A percentile compares a stretch with the other conserved stretches of the same genome.
Conservation (phyloP, 2,329 filamentous ascomycete genomes). For the Fusarium oligoseptatum region DNA sequence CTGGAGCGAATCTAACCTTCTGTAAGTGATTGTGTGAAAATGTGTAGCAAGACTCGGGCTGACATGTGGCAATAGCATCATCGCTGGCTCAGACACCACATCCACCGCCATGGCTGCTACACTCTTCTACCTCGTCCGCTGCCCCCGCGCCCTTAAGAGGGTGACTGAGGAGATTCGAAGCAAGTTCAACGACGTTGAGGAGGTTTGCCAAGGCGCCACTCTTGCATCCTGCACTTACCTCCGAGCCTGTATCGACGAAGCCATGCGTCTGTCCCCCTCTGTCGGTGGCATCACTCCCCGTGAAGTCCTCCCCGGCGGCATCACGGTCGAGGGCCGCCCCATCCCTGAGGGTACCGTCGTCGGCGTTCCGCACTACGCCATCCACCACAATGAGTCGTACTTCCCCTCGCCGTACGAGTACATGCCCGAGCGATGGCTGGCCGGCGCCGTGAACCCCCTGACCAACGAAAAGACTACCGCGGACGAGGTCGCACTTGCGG, state of each 20-base stretch:
- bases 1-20: conserved; percentile 77
- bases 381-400: conserved; percentile 76
- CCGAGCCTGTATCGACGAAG: conserved; percentile 74
- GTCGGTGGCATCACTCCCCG: conserved; percentile 72
- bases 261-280: conserved; percentile 73
- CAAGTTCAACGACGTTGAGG: conserved; percentile 65
- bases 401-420: conserved; percentile 71
- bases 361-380: conserved; percentile 75
- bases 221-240: conserved; percentile 69
- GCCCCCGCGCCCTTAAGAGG: conserved; percentile 60
- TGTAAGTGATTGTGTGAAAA: conserved; percentile 56
- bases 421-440: conserved; percentile 75
- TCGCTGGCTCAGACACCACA: conserved; percentile 79
- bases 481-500: conserved; percentile 67
- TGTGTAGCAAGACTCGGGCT: neutral
- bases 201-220: conserved; percentile 65
- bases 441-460: conserved; percentile 57
- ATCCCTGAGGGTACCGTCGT: conserved; percentile 73
- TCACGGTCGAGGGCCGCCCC: conserved; percentile 64
- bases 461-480: conserved; percentile 58
- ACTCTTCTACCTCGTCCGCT: conserved; percentile 72
- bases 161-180: conserved; percentile 65
- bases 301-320: conserved; percentile 68
- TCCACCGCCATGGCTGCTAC: conserved; percentile 76
- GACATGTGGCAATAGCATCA: conserved; percentile 63